These are phyloP conservation scores for Eucalyptus regnans DNA, from an alignment of 345 rosid species.

Conservation along the genomic window DNA sequence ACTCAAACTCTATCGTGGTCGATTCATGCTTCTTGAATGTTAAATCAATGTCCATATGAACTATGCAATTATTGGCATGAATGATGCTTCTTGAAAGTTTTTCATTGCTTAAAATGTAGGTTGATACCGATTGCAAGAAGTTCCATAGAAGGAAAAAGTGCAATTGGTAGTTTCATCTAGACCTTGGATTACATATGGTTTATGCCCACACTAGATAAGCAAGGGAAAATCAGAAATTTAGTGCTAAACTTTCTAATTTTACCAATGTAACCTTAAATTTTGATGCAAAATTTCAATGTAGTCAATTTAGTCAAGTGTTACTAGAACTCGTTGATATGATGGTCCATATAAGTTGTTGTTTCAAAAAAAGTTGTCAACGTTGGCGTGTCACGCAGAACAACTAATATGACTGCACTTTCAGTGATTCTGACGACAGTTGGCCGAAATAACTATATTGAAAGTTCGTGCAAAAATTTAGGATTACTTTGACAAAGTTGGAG, in stretches of 20 bases:
- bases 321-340: neutral
- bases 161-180: neutral
- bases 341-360: neutral
- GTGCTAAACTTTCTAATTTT: neutral
- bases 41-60: neutral
- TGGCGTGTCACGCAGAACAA: neutral
- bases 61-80: neutral
- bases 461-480: neutral
- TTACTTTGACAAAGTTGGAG: neutral
- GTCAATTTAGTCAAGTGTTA: neutral
- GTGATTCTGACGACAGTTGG: neutral
- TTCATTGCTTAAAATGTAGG: neutral
- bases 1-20: neutral
- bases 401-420: neutral
- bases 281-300: neutral
- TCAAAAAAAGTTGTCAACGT: neutral
- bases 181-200: neutral
- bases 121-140: neutral
- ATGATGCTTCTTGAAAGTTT: neutral
- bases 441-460: neutral
- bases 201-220: neutral
- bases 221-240: neutral
- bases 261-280: neutral
- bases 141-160: neutral
- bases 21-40: neutral